Evolutionary conservation across 345 rosid species (phyloP).

Genomic region (Mangifera indica): DNA sequence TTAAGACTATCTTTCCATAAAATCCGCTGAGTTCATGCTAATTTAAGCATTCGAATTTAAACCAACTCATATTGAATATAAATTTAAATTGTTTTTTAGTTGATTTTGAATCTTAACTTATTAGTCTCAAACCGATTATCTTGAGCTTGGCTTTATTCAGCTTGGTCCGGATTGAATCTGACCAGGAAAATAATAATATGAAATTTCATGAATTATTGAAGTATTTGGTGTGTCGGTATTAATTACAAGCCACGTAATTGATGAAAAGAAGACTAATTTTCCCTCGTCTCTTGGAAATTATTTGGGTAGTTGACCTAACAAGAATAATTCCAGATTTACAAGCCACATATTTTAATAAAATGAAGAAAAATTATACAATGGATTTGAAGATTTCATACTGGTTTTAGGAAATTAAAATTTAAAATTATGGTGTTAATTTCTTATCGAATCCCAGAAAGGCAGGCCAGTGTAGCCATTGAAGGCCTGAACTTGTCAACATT

Average conservation of each 20-base stretch:
- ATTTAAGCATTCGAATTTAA: no score
- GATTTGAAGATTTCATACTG: conserved; percentile 3
- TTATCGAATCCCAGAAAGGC: conserved; percentile 50
- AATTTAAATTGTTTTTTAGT: no score
- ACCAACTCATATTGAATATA: no score
- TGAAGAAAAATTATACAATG: conserved; percentile 4
- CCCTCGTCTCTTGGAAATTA: conserved; percentile 16
- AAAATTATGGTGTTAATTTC: conserved; percentile 16
- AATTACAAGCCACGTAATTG: conserved; percentile 20
- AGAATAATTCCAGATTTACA: conserved; percentile 15
- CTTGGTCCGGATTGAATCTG: no score
- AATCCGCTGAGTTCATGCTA: no score
- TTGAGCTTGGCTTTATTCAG: no score
- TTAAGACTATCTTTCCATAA: no score
- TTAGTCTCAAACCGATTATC: no score
- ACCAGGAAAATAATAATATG: neutral
- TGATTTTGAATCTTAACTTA: no score
- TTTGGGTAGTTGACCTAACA: conserved; percentile 64
- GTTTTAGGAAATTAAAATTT: neutral
- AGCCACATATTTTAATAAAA: conserved; percentile 15
- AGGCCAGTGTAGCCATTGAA: conserved; percentile 56
- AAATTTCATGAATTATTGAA: conserved; percentile 17
- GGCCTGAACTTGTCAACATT: conserved; percentile 68
- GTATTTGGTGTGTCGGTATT: conserved; percentile 9
- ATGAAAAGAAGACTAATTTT: conserved; percentile 14